Evolutionary conservation across 2,329 filamentous ascomycete species (phyloP).

Genomic region (Calonectria pteridis): DNA sequence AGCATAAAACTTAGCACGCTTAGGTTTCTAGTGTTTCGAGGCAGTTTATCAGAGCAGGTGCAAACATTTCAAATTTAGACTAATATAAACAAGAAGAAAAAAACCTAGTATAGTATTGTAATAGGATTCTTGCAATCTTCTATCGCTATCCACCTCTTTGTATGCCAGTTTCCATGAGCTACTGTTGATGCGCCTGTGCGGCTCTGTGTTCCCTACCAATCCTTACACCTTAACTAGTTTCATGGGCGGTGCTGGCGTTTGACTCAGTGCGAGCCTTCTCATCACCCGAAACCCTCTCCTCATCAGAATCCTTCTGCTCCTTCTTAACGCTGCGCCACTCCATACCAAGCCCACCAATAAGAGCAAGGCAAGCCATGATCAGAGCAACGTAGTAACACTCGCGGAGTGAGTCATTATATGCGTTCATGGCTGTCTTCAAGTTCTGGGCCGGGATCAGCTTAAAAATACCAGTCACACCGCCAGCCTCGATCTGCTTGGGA

Average conservation of each 20-base stretch:
- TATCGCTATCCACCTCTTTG: neutral
- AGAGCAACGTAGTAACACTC: conserved; percentile 72
- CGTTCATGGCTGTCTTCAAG: conserved; percentile 39
- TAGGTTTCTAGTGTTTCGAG: neutral
- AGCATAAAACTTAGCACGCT: neutral
- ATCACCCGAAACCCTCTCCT: neutral
- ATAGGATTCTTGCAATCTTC: neutral
- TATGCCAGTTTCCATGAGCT: neutral
- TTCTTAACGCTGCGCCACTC: conserved; percentile 34
- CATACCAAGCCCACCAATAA: conserved; percentile 19
- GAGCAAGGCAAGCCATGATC: conserved; percentile 55
- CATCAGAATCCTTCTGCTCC: conserved; percentile 5
- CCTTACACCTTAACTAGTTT: neutral
- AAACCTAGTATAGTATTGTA: neutral
- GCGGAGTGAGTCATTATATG: conserved; percentile 73
- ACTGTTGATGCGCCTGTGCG: too few relatives aligned
- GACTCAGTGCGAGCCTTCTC: neutral
- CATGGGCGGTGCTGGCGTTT: neutral
- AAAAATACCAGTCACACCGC: conserved; percentile 22
- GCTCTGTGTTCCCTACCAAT: too few relatives aligned
- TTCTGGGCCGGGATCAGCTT: conserved; percentile 4
- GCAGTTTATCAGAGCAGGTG: neutral
- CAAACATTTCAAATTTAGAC: neutral
- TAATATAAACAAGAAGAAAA: neutral
- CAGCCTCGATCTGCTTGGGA: neutral